Percentiles rank a stretch among this genome's conserved stretches.
These are phyloP conservation scores for Babesia divergens DNA, from an alignment of 169 alveolate genomes.

Conservation along the genomic window DNA sequence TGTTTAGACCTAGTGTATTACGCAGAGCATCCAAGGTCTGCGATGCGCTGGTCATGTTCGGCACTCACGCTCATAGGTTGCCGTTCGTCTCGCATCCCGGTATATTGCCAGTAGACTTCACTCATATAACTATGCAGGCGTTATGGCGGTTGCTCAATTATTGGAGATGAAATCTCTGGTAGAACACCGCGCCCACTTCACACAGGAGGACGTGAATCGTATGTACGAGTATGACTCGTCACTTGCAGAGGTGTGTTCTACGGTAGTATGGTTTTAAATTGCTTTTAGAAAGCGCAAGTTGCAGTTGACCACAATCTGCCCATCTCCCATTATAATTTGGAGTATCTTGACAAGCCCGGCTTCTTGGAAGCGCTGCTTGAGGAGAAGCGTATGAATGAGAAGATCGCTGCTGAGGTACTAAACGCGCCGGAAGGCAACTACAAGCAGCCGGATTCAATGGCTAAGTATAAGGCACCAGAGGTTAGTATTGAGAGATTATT, in stretches of 20 bases:
- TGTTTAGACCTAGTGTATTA: slow-evolving; percentile 6
- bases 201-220: slow-evolving; percentile 78
- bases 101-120: not conserved
- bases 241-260: slow-evolving; percentile 58
- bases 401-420: slow-evolving; percentile 55
- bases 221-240: slow-evolving; percentile 76
- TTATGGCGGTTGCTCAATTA: slow-evolving; percentile 78
- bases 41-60: slow-evolving; percentile 76
- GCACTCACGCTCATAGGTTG: slow-evolving; percentile 68
- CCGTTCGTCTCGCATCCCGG: slow-evolving; percentile 83
- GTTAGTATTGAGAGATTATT: not conserved
- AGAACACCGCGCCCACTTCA: slow-evolving; percentile 76
- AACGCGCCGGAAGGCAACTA: slow-evolving; percentile 49
- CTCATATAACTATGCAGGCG: slow-evolving; percentile 50
- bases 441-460: slow-evolving; percentile 38
- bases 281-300: slow-evolving; percentile 73
- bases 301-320: slow-evolving; percentile 79
- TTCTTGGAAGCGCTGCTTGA: slow-evolving; percentile 63
- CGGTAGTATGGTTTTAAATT: not conserved
- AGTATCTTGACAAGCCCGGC: slow-evolving; percentile 73
- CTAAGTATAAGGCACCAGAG: slow-evolving; percentile 33
- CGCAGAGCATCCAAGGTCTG: slow-evolving; percentile 63
- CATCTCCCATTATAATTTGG: slow-evolving; percentile 71
- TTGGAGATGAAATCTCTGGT: slow-evolving; percentile 77
- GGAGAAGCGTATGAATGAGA: slow-evolving; percentile 61